These are phyloP conservation scores for Aspergillus cavernicola DNA, from an alignment of 495 filamentous ascomycete species.

Conservation along the genomic window DNA sequence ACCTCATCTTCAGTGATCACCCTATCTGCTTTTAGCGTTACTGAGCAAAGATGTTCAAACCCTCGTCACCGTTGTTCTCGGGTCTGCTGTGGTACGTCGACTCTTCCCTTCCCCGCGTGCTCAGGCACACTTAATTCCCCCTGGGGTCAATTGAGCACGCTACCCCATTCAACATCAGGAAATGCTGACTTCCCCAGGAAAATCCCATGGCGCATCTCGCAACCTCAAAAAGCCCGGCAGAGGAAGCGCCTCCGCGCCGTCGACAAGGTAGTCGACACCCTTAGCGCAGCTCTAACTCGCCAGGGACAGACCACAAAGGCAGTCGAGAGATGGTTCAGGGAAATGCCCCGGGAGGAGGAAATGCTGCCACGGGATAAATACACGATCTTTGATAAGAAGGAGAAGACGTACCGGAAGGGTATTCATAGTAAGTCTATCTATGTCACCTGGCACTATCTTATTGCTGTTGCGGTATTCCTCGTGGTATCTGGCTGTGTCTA, in stretches of 20 bases:
- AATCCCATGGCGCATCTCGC: slow-evolving; percentile 93
- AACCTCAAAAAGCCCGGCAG: slow-evolving; percentile 84
- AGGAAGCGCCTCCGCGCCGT: slow-evolving; percentile 81
- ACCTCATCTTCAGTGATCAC: not conserved
- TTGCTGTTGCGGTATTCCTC: no score
- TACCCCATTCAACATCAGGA: no score
- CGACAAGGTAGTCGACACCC: slow-evolving; percentile 72
- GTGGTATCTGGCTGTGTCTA: no score
- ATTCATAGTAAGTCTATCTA: slow-evolving; percentile 76
- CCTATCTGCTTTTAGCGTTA: not conserved
- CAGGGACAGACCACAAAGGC: slow-evolving; percentile 65
- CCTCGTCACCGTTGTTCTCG: slow-evolving; percentile 68
- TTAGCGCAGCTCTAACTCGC: slow-evolving; percentile 71
- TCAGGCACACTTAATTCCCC: no score
- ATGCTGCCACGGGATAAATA: slow-evolving; percentile 98
- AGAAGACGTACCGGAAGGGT: slow-evolving; percentile 90
- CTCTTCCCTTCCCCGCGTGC: not conserved
- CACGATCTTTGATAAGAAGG: slow-evolving; percentile 94
- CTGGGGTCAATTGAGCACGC: not conserved
- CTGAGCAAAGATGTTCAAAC: slow-evolving; percentile 54
- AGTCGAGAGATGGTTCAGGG: slow-evolving; percentile 81
- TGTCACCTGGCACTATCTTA: not conserved
- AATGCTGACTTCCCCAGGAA: no score
- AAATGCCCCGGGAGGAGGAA: slow-evolving; percentile 95
- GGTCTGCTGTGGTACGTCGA: slow-evolving; percentile 76